Evolutionary conservation across 2,329 filamentous ascomycete species (phyloP), one percentile per base, ranked within the genome.

Genomic region (Leptographium flavum): DNA sequence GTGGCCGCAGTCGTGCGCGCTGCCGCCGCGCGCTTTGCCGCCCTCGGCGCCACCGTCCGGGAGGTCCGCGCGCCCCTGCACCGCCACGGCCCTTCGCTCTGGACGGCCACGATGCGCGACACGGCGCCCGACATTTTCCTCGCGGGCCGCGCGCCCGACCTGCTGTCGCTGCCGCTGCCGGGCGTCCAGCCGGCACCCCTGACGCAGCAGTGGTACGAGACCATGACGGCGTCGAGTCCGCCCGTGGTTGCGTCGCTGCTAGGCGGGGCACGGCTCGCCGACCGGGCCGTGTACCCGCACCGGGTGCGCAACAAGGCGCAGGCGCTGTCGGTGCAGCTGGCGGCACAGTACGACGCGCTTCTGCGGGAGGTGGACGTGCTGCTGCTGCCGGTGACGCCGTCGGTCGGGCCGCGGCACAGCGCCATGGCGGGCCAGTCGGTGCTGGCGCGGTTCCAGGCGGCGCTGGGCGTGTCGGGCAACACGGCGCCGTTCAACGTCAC

Each of bases 1-100:
- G 66, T 73, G 0, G 56, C 56, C 3, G 53, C 54, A 5, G 55
- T 56, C 2, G 61, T 70, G 21, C 55, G 57, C 21, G 60, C 63
- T 1, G 65, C 64, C 3, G 54, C 52, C 1, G 52, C 57, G 21
- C 60, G 54, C 21, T 66, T 71, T 50, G 49, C 51, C 14, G 50
- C 56, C 11, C 58, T 66, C 13, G 69, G 69, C 4, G 69, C 68
- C 3, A 52, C 56, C 3, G 67, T 73, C 9, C 51, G 58, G 15
- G 63, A 70, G 21, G 55, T 72, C 2, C 67, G 63, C 1, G 56
- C 72, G 5, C 69, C 70, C 2, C 59, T 71, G 52, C 71, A 75
- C 53, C 50, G 57, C 15, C 53, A 62, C 14, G 70, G 64, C 0
- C 61, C 67, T 0, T 56, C 63, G 0, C 66, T 74, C 49, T 74